Percentiles rank a stretch among this genome's conserved stretches.
Conservation (phyloP, 208 protist species). For the Blechomonas ayalai region DNA sequence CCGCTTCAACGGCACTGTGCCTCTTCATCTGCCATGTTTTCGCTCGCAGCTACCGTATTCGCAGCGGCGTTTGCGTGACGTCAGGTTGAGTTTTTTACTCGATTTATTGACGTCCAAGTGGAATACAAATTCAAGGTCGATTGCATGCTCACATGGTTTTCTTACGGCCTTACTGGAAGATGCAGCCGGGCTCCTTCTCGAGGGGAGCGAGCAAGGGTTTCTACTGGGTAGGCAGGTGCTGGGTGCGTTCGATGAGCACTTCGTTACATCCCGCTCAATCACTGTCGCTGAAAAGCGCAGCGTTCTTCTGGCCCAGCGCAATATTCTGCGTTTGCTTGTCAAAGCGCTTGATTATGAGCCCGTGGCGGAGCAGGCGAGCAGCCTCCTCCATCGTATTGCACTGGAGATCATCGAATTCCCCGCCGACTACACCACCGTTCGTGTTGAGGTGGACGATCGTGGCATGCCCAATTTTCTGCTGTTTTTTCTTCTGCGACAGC, state of each 20-base stretch:
- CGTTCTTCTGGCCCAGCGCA: constrained; percentile 68
- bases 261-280: constrained; percentile 45
- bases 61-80: constrained; percentile 63
- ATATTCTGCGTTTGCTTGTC: constrained; percentile 76
- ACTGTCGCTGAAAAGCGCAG: constrained; percentile 39
- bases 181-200: constrained; percentile 72
- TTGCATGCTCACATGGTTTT: constrained; percentile 67
- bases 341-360: constrained; percentile 62
- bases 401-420: constrained; percentile 72
- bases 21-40: constrained; percentile 66
- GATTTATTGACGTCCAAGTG: constrained; percentile 42
- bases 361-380: constrained; percentile 47
- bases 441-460: constrained; percentile 57
- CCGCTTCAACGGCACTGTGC: constrained; percentile 57
- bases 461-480: constrained; percentile 89
- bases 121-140: constrained; percentile 25
- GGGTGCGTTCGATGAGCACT: constrained; percentile 47
- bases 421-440: constrained; percentile 69
- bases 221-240: constrained; percentile 35
- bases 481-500: constrained; percentile 79
- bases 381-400: constrained; percentile 56
- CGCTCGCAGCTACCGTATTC: constrained; percentile 69
- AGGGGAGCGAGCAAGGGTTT: constrained; percentile 58
- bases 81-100: constrained; percentile 56
- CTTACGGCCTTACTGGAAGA: constrained; percentile 82